These are phyloP conservation scores for Fusarium sp. DNA, from an alignment of 2,329 filamentous ascomycete genomes.

Conservation along the genomic window DNA sequence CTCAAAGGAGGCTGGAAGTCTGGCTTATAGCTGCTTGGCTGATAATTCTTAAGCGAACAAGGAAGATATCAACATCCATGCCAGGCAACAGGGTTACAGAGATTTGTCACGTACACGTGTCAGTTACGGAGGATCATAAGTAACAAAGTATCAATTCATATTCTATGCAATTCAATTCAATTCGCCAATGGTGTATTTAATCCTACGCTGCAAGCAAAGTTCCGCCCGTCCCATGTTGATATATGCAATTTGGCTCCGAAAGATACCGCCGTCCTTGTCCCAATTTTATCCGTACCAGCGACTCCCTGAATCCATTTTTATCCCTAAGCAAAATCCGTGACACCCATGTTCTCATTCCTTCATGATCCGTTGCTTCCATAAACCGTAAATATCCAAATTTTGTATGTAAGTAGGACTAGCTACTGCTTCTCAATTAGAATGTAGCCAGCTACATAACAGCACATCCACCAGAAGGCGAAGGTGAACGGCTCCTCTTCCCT, in stretches of 20 bases:
- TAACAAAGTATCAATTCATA: neutral
- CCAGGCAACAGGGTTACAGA: neutral
- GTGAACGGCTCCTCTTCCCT: slow-evolving; percentile 12
- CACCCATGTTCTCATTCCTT: neutral
- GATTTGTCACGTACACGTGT: neutral
- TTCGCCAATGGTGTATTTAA: neutral
- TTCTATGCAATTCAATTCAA: neutral
- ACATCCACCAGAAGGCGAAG: slow-evolving; percentile 8
- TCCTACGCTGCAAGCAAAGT: neutral
- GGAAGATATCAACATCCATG: neutral
- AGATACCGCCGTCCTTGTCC: neutral
- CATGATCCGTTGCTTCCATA: neutral
- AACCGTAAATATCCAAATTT: neutral
- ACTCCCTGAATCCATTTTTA: neutral
- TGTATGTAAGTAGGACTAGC: neutral
- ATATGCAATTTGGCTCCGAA: slow-evolving; percentile 8
- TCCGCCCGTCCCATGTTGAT: neutral
- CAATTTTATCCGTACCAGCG: neutral
- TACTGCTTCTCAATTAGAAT: neutral
- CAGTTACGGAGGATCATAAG: neutral
- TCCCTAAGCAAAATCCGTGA: neutral
- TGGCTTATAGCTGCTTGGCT: slow-evolving; percentile 11
- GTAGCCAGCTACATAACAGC: slow-evolving; percentile 25
- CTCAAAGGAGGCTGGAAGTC: neutral
- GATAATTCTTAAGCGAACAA: neutral